Evolutionary conservation across 345 rosid genomes (phyloP).

Genomic region (Arabidopsis arenosa): DNA sequence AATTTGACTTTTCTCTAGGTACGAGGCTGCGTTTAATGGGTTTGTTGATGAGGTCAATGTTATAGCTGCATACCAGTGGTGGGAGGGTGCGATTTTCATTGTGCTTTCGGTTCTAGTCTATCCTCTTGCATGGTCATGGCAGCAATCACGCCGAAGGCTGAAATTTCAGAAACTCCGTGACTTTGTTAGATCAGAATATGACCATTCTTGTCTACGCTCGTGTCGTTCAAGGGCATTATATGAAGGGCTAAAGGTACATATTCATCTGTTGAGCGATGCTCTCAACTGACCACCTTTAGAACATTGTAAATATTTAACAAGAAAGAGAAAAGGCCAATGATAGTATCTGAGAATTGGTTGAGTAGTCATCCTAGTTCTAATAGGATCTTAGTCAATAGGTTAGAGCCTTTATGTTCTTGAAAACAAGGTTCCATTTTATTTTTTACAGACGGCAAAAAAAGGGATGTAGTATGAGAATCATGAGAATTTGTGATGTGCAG

Average conservation of each 20-base stretch:
- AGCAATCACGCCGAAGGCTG: conserved; percentile 70
- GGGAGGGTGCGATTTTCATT: conserved; percentile 88
- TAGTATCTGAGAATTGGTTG: conserved; percentile 14
- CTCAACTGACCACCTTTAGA: not conserved
- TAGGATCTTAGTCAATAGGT: conserved; percentile 9
- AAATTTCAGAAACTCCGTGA: conserved; percentile 93
- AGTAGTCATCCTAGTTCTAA: not conserved
- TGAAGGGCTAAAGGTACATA: conserved; percentile 86
- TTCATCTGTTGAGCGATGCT: conserved; percentile 9
- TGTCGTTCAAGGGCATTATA: conserved; percentile 97
- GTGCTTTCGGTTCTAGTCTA: conserved; percentile 79
- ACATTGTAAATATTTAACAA: not conserved
- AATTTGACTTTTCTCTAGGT: conserved; percentile 51
- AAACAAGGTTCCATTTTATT: conserved; percentile 5
- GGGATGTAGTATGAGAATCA: not conserved
- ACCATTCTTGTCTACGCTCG: conserved; percentile 94
- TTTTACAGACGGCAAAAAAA: not conserved
- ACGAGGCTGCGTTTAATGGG: conserved; percentile 83
- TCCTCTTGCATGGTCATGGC: conserved; percentile 96
- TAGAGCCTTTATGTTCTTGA: not conserved
- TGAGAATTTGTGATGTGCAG: conserved; percentile 47
- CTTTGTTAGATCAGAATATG: conserved; percentile 93
- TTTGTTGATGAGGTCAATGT: conserved; percentile 90
- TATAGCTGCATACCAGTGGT: conserved; percentile 93
- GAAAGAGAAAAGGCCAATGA: not conserved